These are phyloP conservation scores for Erythrophleum fordii DNA, from an alignment of 306 rosid genomes.

Conservation along the genomic window DNA sequence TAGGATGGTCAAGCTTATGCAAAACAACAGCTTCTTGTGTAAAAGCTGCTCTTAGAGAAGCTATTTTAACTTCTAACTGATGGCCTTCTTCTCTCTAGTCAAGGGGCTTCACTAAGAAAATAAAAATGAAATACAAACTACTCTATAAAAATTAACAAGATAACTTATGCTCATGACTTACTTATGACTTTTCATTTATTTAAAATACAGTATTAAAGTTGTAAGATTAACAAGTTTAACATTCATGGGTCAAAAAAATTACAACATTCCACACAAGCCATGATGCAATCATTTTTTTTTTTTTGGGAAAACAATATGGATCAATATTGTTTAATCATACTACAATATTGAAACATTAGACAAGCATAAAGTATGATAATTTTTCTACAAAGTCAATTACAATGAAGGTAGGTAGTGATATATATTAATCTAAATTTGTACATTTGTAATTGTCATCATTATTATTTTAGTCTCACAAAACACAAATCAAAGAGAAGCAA, in stretches of 20 bases:
- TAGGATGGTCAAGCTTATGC: conserved; percentile 99
- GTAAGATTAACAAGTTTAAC: conserved; percentile 4
- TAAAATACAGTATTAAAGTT: conserved; percentile 21
- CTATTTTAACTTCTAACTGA: conserved; percentile 93
- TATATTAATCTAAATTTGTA: too few relatives aligned
- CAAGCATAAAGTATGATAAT: too few relatives aligned
- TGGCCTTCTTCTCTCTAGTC: conserved; percentile 99
- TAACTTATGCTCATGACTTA: conserved; percentile 19
- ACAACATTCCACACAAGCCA: conserved; percentile 14
- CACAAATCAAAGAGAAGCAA: too few relatives aligned
- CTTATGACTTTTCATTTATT: conserved; percentile 15
- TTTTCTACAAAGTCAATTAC: too few relatives aligned
- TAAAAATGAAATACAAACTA: conserved; percentile 35
- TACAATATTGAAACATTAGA: too few relatives aligned
- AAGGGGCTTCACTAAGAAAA: conserved; percentile 84
- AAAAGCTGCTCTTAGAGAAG: conserved; percentile 94
- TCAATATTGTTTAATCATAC: too few relatives aligned
- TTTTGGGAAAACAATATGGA: too few relatives aligned
- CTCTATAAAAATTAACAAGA: conserved; percentile 24
- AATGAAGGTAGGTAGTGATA: too few relatives aligned
- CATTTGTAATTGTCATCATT: too few relatives aligned
- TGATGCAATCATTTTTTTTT: neutral
- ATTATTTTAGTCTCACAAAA: too few relatives aligned
- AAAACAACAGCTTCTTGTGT: conserved; percentile 98
- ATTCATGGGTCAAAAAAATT: conserved; percentile 10